These are phyloP conservation scores for Paecilomyces formosus DNA, from an alignment of 2,329 filamentous ascomycete genomes.

Conservation along the genomic window DNA sequence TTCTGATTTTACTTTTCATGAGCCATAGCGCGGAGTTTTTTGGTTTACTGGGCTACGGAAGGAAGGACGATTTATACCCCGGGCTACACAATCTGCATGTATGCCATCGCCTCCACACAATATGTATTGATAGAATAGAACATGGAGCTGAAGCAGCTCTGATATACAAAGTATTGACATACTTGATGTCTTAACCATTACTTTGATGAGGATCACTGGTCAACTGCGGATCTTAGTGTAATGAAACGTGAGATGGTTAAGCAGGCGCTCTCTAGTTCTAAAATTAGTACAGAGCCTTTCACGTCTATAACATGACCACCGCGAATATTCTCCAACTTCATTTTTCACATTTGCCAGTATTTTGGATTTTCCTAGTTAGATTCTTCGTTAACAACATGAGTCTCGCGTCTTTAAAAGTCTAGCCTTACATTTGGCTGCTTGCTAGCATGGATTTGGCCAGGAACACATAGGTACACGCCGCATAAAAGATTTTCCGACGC, in stretches of 20 bases:
- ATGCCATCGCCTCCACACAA: background rate
- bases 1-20: background rate
- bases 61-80: conserved; percentile 17
- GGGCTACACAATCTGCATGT: background rate
- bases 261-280: background rate
- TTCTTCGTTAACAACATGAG: too few species aligned
- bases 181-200: background rate
- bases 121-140: background rate
- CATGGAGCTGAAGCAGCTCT: background rate
- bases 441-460: background rate
- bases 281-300: background rate
- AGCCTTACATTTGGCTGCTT: background rate
- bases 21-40: conserved; percentile 29
- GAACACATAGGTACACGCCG: too few species aligned
- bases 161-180: background rate
- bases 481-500: conserved; percentile 1
- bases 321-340: too few species aligned
- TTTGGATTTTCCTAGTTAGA: too few species aligned
- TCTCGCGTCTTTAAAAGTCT: too few species aligned
- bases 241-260: too few species aligned
- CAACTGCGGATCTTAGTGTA: too few species aligned
- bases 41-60: conserved; percentile 11
- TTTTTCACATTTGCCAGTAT: too few species aligned
- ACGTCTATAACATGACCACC: too few species aligned
- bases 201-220: background rate